Percentiles rank a stretch among this genome's conserved stretches.
Evolutionary conservation across 1,284 basidiomycete species (phyloP).

Genomic region (Ganoderma boninense): DNA sequence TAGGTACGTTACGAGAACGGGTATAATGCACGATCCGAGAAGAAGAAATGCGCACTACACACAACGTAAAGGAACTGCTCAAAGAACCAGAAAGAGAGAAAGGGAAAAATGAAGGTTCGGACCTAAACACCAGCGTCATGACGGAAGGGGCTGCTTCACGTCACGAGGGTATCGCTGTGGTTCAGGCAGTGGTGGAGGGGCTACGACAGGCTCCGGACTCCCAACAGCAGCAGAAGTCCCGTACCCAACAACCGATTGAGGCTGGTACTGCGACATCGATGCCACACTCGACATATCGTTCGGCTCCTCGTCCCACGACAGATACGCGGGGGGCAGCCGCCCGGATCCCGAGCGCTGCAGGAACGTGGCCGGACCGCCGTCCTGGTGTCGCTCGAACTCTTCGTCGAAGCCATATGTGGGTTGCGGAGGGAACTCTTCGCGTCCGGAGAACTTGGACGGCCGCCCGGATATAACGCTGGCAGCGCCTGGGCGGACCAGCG

Average conservation of each 20-base stretch:
- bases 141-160: slow-evolving; percentile 10
- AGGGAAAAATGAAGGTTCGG: neutral
- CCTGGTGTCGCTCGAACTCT: slow-evolving; percentile 23
- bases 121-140: neutral
- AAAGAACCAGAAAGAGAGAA: neutral
- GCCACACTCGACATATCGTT: neutral
- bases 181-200: neutral
- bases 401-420: neutral
- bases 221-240: neutral
- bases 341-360: slow-evolving; percentile 29
- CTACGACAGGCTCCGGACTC: neutral
- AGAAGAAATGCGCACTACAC: neutral
- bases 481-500: neutral
- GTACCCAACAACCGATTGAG: neutral
- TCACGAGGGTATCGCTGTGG: slow-evolving; percentile 7
- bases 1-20: neutral
- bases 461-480: neutral
- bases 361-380: slow-evolving; percentile 25
- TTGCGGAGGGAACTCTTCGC: neutral
- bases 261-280: neutral
- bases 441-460: slow-evolving; percentile 3
- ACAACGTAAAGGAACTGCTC: neutral
- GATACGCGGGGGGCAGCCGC: slow-evolving; percentile 29
- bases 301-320: slow-evolving; percentile 27
- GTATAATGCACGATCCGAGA: neutral